phyloP scores from a whole-genome alignment of 768 basidiomycete genomes.

The Lactarius quietus region DNA sequence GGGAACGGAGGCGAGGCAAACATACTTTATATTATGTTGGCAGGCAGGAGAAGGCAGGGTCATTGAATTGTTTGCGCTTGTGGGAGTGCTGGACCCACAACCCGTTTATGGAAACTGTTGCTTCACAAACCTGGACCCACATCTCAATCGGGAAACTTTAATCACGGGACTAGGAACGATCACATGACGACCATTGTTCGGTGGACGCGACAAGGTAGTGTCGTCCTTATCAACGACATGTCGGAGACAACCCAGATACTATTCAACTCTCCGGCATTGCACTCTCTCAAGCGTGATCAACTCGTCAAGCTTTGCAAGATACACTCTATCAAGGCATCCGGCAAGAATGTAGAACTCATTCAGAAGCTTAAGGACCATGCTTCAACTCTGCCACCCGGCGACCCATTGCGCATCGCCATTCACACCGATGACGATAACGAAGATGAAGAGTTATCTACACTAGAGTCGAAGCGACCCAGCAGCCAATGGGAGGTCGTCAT shows the following conservation, averaged over 20 bases:
- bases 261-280: constrained; percentile 79
- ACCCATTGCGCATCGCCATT: constrained; percentile 48
- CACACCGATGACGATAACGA: constrained; percentile 49
- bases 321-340: constrained; percentile 72
- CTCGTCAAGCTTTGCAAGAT: constrained; percentile 83
- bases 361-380: constrained; percentile 67
- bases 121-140: constrained; percentile 13
- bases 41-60: neutral
- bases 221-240: constrained; percentile 36
- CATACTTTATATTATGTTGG: constrained; percentile 16
- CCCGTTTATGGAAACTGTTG: neutral
- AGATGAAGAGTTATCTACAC: constrained; percentile 27
- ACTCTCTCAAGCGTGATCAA: constrained; percentile 81
- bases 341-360: constrained; percentile 76
- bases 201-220: neutral
- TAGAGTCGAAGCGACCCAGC: constrained; percentile 50
- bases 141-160: neutral
- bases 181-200: constrained; percentile 2
- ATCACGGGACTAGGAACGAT: constrained; percentile 3
- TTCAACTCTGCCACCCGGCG: constrained; percentile 49
- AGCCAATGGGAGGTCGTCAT: constrained; percentile 87
- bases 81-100: constrained; percentile 15
- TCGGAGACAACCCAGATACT: constrained; percentile 74
- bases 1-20: neutral
- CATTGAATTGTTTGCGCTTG: neutral